Evolutionary conservation across 2,329 filamentous ascomycete genomes (phyloP).

Genomic region (Pestalotiopsis sp.): DNA sequence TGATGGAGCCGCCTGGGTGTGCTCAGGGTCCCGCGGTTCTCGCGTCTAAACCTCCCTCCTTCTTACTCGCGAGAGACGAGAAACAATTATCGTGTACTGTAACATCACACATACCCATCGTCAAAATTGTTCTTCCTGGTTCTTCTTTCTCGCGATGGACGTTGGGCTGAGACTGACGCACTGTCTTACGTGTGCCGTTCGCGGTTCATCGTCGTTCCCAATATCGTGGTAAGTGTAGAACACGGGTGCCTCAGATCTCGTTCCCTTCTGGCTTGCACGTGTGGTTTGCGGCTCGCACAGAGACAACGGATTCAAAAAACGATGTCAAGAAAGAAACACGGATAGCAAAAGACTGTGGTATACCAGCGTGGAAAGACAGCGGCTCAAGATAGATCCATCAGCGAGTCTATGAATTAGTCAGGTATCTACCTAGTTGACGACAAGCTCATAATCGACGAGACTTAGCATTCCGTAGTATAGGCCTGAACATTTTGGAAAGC

Average conservation of each 20-base stretch:
- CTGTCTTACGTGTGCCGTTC: constrained; percentile 6
- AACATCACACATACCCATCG: background rate
- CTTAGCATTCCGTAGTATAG: background rate
- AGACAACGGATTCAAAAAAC: background rate
- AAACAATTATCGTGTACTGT: background rate
- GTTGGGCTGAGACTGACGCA: background rate
- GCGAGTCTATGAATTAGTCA: too few species aligned
- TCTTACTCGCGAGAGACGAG: background rate
- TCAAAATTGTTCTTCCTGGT: background rate
- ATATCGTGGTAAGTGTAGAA: background rate
- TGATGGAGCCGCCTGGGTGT: background rate
- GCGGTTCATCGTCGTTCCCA: background rate
- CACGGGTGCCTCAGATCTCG: background rate
- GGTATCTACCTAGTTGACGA: too few species aligned
- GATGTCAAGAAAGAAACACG: background rate
- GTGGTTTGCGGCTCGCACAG: background rate
- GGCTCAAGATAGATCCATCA: background rate
- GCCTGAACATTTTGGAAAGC: background rate
- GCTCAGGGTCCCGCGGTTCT: background rate
- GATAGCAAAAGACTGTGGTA: background rate
- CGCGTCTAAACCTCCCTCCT: background rate
- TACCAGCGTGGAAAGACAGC: background rate
- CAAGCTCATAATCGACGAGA: background rate
- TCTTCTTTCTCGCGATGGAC: background rate
- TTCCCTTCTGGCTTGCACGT: background rate